Base-by-base conservation (phyloP, 371 early-diverging fungal species). In the Lichtheimia corymbifera region DNA sequence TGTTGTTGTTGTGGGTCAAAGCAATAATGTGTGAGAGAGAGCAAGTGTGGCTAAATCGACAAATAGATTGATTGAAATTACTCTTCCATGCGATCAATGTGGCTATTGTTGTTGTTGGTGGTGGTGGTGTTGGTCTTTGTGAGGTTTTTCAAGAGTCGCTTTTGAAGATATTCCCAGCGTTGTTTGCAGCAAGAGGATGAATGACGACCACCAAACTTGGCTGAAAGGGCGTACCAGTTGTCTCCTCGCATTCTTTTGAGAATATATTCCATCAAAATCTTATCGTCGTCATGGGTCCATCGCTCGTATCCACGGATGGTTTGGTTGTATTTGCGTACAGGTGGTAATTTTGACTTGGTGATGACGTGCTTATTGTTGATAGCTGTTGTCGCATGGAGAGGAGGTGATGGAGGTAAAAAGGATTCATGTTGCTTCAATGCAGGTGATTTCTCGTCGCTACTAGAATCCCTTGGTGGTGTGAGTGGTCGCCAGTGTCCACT, bases 271-370 rank as follows among this genome's bases (percentile, higher is more conserved):
- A 68, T 28, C 47, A 68, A 35, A 14, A 64, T 30, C 18, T 55
- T 50, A 62, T 68, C 68, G 28, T 68, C 68, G 6, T 57, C 58
- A 27, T 58, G 47, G 13, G 68, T 64, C 68, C 68, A 68, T 40
- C 20, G 4, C 61, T 76, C 76, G 52, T 72, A 79, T 17, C 79
- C 79, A 15, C 74, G 67, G 27, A 79, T 73, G 1, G 70, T 64
- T 30, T 79, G 76, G 35, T 76, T 72, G 42, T 55, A 73, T 58
- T 75, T 75, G 6, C 67, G 57, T 15, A 61, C 64, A 0, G 64
- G 72, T 14, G 72, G 63, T 47, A 74, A 50, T 35, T 5, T 35
- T 35, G 35, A 35, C 11, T 35, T 35, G 53, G 47, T 47, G 14
- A 22, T n/a, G 22, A 47, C 47, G 4, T 47, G n/a, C 5, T n/a